phyloP scores from a whole-genome alignment of 2,329 filamentous ascomycete genomes.

The Neopestalotiopsis sp. region DNA sequence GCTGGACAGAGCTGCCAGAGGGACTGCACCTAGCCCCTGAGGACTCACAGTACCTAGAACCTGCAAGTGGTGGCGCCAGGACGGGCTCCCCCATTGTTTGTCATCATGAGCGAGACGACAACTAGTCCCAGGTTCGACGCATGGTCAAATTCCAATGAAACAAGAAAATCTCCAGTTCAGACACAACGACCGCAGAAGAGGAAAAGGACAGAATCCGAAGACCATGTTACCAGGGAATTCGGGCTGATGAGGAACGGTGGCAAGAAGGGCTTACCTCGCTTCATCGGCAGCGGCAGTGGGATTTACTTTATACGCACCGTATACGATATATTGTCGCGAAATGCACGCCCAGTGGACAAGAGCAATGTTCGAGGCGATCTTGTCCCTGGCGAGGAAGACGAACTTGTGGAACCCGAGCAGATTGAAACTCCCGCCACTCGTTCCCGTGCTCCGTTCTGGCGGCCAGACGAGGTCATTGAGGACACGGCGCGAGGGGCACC shows the following conservation, averaged over 20 bases:
- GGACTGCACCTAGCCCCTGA: background rate
- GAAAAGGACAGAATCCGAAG: slow-evolving; percentile 10
- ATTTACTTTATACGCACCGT: slow-evolving; percentile 65
- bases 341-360: slow-evolving; percentile 31
- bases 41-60: background rate
- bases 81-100: background rate
- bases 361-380: slow-evolving; percentile 42
- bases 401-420: slow-evolving; percentile 36
- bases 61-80: background rate
- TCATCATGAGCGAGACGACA: slow-evolving; percentile 2
- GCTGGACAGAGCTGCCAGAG: too few relatives aligned
- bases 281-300: slow-evolving; percentile 62
- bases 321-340: slow-evolving; percentile 50
- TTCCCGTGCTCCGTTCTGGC: slow-evolving; percentile 37
- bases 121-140: slow-evolving; percentile 1
- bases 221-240: slow-evolving; percentile 11
- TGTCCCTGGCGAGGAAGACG: slow-evolving; percentile 63
- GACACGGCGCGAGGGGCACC: slow-evolving; percentile 11
- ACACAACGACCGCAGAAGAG: slow-evolving; percentile 9
- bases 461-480: slow-evolving; percentile 38
- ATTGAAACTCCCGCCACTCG: slow-evolving; percentile 26
- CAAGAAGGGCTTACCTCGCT: slow-evolving; percentile 52
- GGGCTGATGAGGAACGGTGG: slow-evolving; percentile 57
- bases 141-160: slow-evolving; percentile 13
- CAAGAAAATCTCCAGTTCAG: background rate